These are phyloP conservation scores for Cladobotryum protrusum DNA, from an alignment of 2,329 filamentous ascomycete species.

Conservation along the genomic window DNA sequence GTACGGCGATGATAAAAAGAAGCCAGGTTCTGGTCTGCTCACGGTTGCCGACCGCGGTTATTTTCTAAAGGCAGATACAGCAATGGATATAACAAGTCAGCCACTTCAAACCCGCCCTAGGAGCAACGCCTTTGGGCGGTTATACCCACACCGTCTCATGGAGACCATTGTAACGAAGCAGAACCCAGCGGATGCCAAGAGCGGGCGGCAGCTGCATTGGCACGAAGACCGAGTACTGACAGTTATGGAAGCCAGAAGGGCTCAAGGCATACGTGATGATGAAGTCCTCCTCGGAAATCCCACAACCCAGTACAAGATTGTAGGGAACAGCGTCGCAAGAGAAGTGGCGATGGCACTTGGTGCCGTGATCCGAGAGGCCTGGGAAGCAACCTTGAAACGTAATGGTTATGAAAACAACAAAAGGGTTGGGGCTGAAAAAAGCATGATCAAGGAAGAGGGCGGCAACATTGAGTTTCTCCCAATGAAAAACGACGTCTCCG, in stretches of 20 bases:
- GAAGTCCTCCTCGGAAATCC: constrained; percentile 61
- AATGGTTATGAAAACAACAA: background rate
- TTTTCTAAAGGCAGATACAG: constrained; percentile 28
- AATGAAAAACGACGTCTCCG: background rate
- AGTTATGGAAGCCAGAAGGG: constrained; percentile 60
- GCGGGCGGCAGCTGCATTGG: constrained; percentile 59
- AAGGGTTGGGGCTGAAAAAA: constrained; percentile 2
- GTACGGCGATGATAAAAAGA: constrained; percentile 24
- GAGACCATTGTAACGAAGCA: constrained; percentile 56
- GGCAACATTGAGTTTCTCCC: background rate
- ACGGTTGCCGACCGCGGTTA: constrained; percentile 31
- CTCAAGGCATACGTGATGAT: constrained; percentile 63
- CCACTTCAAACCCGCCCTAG: constrained; percentile 28
- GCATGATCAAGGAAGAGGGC: constrained; percentile 10
- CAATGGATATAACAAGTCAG: background rate
- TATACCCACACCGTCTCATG: constrained; percentile 48
- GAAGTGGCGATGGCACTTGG: constrained; percentile 63
- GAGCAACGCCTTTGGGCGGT: constrained; percentile 45
- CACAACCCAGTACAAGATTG: constrained; percentile 53
- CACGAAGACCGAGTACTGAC: constrained; percentile 53
- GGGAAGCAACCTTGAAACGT: constrained; percentile 18
- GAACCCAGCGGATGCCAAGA: constrained; percentile 46
- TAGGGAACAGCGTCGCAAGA: constrained; percentile 73
- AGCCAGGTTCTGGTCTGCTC: constrained; percentile 26
- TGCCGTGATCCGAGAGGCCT: constrained; percentile 53